Evolutionary conservation across 2,329 filamentous ascomycete species (phyloP).

Genomic region (Monascus ruber): DNA sequence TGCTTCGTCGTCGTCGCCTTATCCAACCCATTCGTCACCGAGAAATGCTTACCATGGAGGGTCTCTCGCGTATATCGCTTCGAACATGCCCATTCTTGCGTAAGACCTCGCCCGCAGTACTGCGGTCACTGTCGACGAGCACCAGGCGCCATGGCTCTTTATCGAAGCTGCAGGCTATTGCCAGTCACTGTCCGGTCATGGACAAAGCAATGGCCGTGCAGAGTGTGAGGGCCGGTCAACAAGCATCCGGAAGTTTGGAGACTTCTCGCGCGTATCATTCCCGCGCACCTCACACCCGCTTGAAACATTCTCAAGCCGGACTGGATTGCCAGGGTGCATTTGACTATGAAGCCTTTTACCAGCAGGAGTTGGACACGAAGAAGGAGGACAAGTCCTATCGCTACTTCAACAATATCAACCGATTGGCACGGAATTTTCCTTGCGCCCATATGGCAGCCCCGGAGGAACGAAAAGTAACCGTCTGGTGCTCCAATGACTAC

Average conservation of each 20-base stretch:
- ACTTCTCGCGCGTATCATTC: too few species aligned
- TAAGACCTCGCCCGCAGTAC: too few species aligned
- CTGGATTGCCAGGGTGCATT: constrained; percentile 40
- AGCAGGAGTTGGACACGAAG: constrained; percentile 86
- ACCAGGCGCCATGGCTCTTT: constrained; percentile 53
- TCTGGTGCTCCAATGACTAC: constrained; percentile 99
- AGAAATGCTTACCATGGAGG: too few species aligned
- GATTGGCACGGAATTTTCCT: constrained; percentile 89
- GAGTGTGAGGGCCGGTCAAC: constrained; percentile 38
- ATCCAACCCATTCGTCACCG: too few species aligned
- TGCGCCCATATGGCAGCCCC: constrained; percentile 78
- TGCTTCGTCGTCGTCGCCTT: too few species aligned
- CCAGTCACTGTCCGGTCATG: constrained; percentile 95
- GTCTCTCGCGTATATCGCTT: too few species aligned
- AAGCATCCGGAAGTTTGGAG: constrained; percentile 21
- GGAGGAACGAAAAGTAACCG: constrained; percentile 71
- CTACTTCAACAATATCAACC: constrained; percentile 99
- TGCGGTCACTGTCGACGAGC: too few species aligned
- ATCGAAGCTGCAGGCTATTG: constrained; percentile 91
- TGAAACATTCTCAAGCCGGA: too few species aligned
- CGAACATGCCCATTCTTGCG: too few species aligned
- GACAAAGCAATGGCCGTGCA: constrained; percentile 92
- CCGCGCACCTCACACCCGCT: too few species aligned
- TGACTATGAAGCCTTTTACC: constrained; percentile 85
- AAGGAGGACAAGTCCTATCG: constrained; percentile 99